Base-by-base conservation (phyloP, 164 flowering plant species). In the Magnolia kwangsiensis region DNA sequence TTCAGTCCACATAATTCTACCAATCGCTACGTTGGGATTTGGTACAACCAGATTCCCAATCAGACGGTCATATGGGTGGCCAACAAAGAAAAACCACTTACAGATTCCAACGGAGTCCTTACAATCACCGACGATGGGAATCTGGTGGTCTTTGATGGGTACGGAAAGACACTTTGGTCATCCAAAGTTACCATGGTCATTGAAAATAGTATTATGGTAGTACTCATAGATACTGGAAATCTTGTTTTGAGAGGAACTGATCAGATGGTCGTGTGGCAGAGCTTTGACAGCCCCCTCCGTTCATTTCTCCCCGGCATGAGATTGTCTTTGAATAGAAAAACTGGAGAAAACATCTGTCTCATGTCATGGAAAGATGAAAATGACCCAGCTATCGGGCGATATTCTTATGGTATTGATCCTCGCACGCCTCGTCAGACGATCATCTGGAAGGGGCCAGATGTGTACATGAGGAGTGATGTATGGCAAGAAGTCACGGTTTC, bases 41-140 rank as follows among this genome's bases (percentile, higher is more conserved):
- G 82, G 82, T 77, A 82, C 68, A 77, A 75, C 55, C 13, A 11
- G 24, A 9, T 51, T 50, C 51, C 69, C 1, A 23, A 9, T 5
- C 21, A 74, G 18, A 80, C 84, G 2, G 50, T 78, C 4, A 79
- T 80, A 63, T 82, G 84, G 84, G 82, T 80, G 1, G 84, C 82
- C 18, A 80, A 82, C 49, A 24, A 79, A 72, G 65, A 75, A 9
- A 37, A 61, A 20, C 84, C 82, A 21, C 21, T 80, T 19, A 58
- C 69, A 2, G 51, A 80, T 31, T n/a, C 71, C 5, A 10, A 77
- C 51, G 63, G 49, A 21, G 71, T 78, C 20, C 59, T 82, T 18
- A 72, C 72, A 67, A 75, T 82, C 71, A 50, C 75, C 11, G 68
- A 64, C 27, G 67, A 79, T 68, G 84, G 84, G 7, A 75, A 77